phyloP scores from a whole-genome alignment of 2,329 filamentous ascomycete species.

The Beauveria asiatica region DNA sequence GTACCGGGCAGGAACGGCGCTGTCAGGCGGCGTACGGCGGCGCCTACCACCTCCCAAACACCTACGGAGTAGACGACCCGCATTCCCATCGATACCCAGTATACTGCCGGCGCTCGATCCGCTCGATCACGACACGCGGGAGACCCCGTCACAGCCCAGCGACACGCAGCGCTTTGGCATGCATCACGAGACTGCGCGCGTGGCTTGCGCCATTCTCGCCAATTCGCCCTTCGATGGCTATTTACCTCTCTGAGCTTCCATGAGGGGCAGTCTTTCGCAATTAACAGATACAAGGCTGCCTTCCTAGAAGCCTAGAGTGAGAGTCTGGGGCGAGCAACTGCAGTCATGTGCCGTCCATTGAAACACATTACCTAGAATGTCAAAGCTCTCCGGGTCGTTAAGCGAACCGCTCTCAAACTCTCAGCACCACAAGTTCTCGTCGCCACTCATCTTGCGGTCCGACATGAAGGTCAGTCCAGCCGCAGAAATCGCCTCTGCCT shows the following conservation, averaged over 20 bases:
- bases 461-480: too few species aligned
- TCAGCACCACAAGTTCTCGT: too few species aligned
- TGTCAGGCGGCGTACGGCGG: neutral
- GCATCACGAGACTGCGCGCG: neutral
- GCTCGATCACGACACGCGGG: neutral
- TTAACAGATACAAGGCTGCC: too few species aligned
- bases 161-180: neutral
- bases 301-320: too few species aligned
- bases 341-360: too few species aligned
- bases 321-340: too few species aligned
- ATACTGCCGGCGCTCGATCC: neutral
- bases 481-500: too few species aligned
- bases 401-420: too few species aligned
- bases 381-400: too few species aligned
- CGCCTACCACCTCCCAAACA: neutral
- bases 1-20: neutral
- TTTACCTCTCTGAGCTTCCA: neutral
- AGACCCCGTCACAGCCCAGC: neutral
- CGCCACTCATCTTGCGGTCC: too few species aligned
- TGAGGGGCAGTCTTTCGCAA: too few species aligned
- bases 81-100: neutral
- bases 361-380: too few species aligned
- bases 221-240: neutral
- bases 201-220: neutral
- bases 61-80: neutral